Percentiles rank a stretch among this genome's conserved stretches.
Evolutionary conservation across 2,329 filamentous ascomycete species (phyloP).

Genomic region (Samsoniella hepiali): DNA sequence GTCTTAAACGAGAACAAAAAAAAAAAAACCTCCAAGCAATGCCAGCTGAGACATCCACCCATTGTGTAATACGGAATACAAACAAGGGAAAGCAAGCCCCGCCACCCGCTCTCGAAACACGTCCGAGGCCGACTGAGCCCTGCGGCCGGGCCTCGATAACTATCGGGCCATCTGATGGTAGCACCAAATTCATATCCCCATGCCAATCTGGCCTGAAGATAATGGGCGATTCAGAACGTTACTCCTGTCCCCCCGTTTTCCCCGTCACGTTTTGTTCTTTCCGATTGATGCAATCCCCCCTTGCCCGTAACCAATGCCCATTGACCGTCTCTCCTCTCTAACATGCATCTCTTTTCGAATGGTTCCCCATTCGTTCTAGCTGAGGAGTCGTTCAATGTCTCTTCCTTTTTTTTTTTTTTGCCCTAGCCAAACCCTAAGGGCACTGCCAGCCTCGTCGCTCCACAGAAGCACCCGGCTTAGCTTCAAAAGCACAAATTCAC

Average conservation of each 20-base stretch:
- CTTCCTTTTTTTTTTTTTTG: background rate
- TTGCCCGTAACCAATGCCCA: too few species aligned
- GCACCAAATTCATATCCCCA: background rate
- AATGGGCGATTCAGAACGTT: too few species aligned
- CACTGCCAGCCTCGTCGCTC: too few species aligned
- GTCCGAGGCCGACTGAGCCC: background rate
- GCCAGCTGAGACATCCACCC: background rate
- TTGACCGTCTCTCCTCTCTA: too few species aligned
- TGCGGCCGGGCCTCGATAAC: background rate
- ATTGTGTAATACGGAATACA: background rate
- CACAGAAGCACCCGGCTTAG: too few species aligned
- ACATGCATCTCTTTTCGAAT: too few species aligned
- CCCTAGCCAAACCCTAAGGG: background rate
- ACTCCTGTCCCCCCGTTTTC: too few species aligned
- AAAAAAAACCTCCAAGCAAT: background rate
- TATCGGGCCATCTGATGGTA: slow-evolving; percentile 13
- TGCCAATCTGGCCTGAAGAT: background rate
- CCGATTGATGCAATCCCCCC: too few species aligned
- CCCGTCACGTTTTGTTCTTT: too few species aligned
- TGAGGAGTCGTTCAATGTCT: background rate
- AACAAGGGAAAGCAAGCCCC: background rate
- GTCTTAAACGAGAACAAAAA: too few species aligned
- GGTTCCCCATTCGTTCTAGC: too few species aligned
- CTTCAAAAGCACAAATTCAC: background rate
- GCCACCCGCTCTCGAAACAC: background rate